These are phyloP conservation scores for Schrenkiella parvula DNA, from an alignment of 345 rosid genomes.

Conservation along the genomic window DNA sequence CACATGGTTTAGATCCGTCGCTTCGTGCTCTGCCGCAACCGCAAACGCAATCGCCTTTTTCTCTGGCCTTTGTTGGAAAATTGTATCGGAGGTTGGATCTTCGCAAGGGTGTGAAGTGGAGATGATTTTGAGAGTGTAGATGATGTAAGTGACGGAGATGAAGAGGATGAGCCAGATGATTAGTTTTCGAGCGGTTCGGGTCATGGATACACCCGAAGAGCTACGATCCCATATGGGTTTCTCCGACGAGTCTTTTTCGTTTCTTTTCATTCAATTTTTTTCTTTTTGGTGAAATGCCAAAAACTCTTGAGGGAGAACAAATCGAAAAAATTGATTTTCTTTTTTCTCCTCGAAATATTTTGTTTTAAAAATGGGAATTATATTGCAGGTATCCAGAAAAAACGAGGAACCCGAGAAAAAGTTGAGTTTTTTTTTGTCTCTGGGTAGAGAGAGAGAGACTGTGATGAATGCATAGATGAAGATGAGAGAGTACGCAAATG, in stretches of 20 bases:
- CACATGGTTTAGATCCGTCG: conserved; percentile 56
- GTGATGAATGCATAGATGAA: too few relatives aligned
- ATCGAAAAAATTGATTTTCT: background rate
- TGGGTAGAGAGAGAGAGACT: background rate
- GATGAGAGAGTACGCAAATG: background rate
- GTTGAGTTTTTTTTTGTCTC: background rate
- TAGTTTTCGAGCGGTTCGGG: conserved; percentile 55
- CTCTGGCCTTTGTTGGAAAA: background rate
- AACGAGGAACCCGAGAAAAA: background rate
- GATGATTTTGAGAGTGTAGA: conserved; percentile 85
- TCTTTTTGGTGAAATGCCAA: background rate
- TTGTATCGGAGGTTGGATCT: conserved; percentile 3
- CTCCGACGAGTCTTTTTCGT: conserved; percentile 36
- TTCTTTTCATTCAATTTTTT: conserved; percentile 23
- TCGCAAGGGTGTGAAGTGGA: conserved; percentile 46
- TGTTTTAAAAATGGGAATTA: background rate
- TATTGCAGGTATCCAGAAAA: background rate
- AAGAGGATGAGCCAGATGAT: conserved; percentile 63
- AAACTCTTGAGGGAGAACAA: background rate
- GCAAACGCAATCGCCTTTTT: background rate
- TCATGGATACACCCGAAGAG: conserved; percentile 36
- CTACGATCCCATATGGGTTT: conserved; percentile 56
- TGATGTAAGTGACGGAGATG: conserved; percentile 62
- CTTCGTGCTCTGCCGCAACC: background rate
- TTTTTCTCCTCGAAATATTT: background rate